Evolutionary conservation across 345 rosid species (phyloP).

Genomic region (Moricandia moricandioides): DNA sequence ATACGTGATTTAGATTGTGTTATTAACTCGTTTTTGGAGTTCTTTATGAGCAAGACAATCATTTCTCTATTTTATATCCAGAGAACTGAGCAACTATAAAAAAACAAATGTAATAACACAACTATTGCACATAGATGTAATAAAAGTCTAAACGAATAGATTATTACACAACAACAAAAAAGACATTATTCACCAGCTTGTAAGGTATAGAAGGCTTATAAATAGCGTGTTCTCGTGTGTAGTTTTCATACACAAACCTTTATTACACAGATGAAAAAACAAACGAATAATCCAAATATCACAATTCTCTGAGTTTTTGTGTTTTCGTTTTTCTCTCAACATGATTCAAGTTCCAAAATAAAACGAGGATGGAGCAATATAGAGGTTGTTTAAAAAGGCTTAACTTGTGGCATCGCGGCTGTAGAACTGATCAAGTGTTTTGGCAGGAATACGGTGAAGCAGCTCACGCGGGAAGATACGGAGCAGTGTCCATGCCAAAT

Average conservation of each 20-base stretch:
- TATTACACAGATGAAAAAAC: slow-evolving; percentile 19
- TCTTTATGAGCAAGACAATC: not conserved
- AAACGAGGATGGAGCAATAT: slow-evolving; percentile 10
- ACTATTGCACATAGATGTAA: not conserved
- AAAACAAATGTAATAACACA: not conserved
- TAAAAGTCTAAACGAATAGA: not conserved
- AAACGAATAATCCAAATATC: slow-evolving; percentile 14
- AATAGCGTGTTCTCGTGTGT: slow-evolving; percentile 9
- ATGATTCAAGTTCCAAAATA: not conserved
- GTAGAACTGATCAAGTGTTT: slow-evolving; percentile 87
- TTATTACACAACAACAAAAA: slow-evolving; percentile 26
- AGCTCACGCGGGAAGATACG: slow-evolving; percentile 99
- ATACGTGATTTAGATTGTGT: not conserved
- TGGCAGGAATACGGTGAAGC: slow-evolving; percentile 97
- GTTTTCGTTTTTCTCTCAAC: slow-evolving; percentile 13
- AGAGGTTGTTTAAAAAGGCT: slow-evolving; percentile 1
- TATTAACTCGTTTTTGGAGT: not conserved
- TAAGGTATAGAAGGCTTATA: slow-evolving; percentile 11
- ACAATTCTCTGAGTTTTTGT: slow-evolving; percentile 15
- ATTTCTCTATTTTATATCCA: not conserved
- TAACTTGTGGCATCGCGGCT: slow-evolving; percentile 60
- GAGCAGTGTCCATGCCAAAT: slow-evolving; percentile 93
- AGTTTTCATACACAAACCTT: slow-evolving; percentile 23
- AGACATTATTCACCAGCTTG: slow-evolving; percentile 15
- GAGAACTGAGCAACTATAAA: not conserved